Conservation (phyloP, 2,329 filamentous ascomycete genomes). For the Neonectria punicea region DNA sequence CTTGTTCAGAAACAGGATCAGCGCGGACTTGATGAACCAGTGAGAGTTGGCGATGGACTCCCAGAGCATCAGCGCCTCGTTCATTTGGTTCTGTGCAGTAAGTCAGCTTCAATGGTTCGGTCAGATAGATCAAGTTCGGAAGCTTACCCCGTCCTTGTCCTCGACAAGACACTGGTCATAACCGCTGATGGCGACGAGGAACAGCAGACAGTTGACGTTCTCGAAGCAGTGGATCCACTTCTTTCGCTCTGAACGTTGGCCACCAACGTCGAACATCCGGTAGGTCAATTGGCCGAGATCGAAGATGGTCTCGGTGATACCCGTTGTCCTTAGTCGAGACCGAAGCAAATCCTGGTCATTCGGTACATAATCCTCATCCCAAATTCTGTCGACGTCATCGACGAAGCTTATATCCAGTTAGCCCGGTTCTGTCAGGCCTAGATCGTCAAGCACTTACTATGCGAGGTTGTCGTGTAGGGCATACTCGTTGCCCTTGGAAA, state of each 20-base stretch:
- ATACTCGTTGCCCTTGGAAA: constrained; percentile 94
- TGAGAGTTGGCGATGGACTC: constrained; percentile 87
- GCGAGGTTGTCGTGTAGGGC: constrained; percentile 94
- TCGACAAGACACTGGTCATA: constrained; percentile 97
- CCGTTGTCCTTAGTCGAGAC: constrained; percentile 89
- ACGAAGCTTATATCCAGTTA: constrained; percentile 74
- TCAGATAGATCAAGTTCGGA: not conserved
- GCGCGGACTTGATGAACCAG: constrained; percentile 84
- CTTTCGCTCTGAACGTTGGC: constrained; percentile 91
- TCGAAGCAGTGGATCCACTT: constrained; percentile 99
- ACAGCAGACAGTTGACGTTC: constrained; percentile 90
- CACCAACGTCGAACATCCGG: constrained; percentile 96
- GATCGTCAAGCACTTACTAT: constrained; percentile 72
- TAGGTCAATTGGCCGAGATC: constrained; percentile 92
- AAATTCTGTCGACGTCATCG: constrained; percentile 78
- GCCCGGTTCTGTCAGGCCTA: constrained; percentile 26
- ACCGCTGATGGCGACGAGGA: constrained; percentile 93
- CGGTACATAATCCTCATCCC: constrained; percentile 82
- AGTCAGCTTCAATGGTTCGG: constrained; percentile 21
- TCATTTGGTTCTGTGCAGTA: constrained; percentile 83
- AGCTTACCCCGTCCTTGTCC: constrained; percentile 90
- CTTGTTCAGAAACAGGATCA: constrained; percentile 89
- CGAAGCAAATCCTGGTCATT: constrained; percentile 95
- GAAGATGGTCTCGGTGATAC: constrained; percentile 95
- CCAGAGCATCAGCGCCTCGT: constrained; percentile 87